These are phyloP conservation scores for Myxozyma monticola DNA, from an alignment of 805 yeast species.

Conservation along the genomic window DNA sequence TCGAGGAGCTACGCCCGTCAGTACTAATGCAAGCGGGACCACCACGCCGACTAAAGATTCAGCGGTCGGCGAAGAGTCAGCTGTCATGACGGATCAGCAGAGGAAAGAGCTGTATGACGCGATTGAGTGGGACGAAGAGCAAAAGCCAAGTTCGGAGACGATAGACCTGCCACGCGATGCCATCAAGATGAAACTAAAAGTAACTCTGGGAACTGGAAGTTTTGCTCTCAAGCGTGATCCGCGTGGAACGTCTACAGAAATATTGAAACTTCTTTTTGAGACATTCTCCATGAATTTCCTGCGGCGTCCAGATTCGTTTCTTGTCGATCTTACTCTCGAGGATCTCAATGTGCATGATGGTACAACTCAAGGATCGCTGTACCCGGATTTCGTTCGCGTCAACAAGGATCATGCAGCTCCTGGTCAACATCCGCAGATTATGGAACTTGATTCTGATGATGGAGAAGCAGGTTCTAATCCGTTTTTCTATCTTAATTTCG, in stretches of 20 bases:
- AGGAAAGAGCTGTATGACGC: constrained; percentile 87
- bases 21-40: constrained; percentile 8
- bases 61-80: constrained; percentile 43
- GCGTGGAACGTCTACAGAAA: constrained; percentile 42
- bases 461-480: constrained; percentile 45
- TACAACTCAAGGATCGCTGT: constrained; percentile 64
- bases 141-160: constrained; percentile 41
- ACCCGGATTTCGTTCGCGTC: constrained; percentile 84
- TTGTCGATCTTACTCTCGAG: constrained; percentile 69
- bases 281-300: constrained; percentile 72
- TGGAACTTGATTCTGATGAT: constrained; percentile 18
- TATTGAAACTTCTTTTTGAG: constrained; percentile 80
- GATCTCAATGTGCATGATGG: constrained; percentile 89
- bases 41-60: not conserved
- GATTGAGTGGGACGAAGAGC: constrained; percentile 81
- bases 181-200: constrained; percentile 63
- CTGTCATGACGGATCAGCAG: constrained; percentile 78
- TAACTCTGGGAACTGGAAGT: constrained; percentile 75
- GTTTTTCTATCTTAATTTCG: constrained; percentile 79
- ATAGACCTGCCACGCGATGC: constrained; percentile 70
- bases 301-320: constrained; percentile 77
- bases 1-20: constrained; percentile 35
- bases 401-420: constrained; percentile 46
- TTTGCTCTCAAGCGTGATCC: constrained; percentile 55
- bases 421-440: constrained; percentile 8